These are phyloP conservation scores for Trypanosoma caninum DNA, from an alignment of 208 protist species.

Conservation along the genomic window DNA sequence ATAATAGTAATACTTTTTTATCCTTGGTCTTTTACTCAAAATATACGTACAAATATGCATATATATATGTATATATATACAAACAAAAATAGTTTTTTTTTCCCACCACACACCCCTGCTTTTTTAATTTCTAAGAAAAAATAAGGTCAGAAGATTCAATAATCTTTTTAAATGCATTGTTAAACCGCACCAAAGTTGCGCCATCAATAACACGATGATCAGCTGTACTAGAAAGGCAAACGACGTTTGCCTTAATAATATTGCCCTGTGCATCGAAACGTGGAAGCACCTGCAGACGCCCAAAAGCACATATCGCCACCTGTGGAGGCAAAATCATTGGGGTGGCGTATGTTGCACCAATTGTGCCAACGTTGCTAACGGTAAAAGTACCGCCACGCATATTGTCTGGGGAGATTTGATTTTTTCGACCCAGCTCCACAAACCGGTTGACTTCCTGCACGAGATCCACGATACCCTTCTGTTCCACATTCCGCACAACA, in stretches of 20 bases:
- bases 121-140: constrained; percentile 61
- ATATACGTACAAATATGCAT: neutral
- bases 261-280: constrained; percentile 70
- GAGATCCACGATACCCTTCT: constrained; percentile 89
- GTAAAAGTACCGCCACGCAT: constrained; percentile 93
- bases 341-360: constrained; percentile 92
- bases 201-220: constrained; percentile 97
- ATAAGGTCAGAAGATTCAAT: constrained; percentile 88
- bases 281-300: constrained; percentile 83
- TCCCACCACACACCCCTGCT: neutral
- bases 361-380: constrained; percentile 95
- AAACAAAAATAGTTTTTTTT: neutral
- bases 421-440: constrained; percentile 42
- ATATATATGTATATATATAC: neutral
- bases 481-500: constrained; percentile 90
- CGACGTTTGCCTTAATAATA: constrained; percentile 56
- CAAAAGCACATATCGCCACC: constrained; percentile 93
- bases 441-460: constrained; percentile 89
- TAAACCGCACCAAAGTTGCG: constrained; percentile 95
- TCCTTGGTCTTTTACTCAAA: neutral
- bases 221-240: constrained; percentile 83
- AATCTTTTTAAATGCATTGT: constrained; percentile 83
- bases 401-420: constrained; percentile 56
- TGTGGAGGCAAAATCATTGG: constrained; percentile 91
- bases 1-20: neutral